Base-by-base conservation (phyloP, 208 protist species). In the Chromosphaera perkinsii region DNA sequence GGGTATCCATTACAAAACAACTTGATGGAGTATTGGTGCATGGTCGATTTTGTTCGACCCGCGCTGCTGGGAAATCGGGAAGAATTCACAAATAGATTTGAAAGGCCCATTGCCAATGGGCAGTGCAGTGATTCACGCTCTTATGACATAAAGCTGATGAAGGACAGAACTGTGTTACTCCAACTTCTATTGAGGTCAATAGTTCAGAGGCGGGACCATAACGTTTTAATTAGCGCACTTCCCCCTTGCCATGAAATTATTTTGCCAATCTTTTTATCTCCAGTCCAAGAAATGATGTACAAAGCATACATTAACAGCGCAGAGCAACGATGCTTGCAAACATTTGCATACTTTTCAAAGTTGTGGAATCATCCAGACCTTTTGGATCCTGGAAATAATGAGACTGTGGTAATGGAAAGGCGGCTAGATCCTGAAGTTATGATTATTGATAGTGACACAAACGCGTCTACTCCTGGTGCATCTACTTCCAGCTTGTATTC, bases 1-100 rank as follows among this genome's bases (percentile, higher is more conserved):
- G 76, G 76, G 20, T 79, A 76, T 51, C 76, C 76, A 31, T 22
- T 81, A 17, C 76, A 81, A 58, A 81, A 81, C 40, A 76, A 68
- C 5, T 37, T 78, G 0, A 40, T 59, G 17, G 76, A 81, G 40
- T 81, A 78, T 24, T 81, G 58, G 22, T 62, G 51, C 12, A 81
- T 81, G 76, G 67, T 81, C 51, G 52, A 81, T 17, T 80, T 51
- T 43, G 71, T 80, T 3, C 27, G 76, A n/a, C 66, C 65, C 10
- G 36, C 45, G 27, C 48, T 66, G 52, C 47, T 80, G 0, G 72
- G 73, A 47, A 59, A 43, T 10, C 10, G 17, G 24, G 70, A 26
- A 36, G 35, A 72, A 1, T 77, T 77, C 45, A 24, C 26, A 39
- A 52, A 51, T 26, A 49, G 47, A 37, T 77, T 77, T 33, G 43